Conservation (phyloP, 1,284 basidiomycete species). For the Heterobasidion irregulare region DNA sequence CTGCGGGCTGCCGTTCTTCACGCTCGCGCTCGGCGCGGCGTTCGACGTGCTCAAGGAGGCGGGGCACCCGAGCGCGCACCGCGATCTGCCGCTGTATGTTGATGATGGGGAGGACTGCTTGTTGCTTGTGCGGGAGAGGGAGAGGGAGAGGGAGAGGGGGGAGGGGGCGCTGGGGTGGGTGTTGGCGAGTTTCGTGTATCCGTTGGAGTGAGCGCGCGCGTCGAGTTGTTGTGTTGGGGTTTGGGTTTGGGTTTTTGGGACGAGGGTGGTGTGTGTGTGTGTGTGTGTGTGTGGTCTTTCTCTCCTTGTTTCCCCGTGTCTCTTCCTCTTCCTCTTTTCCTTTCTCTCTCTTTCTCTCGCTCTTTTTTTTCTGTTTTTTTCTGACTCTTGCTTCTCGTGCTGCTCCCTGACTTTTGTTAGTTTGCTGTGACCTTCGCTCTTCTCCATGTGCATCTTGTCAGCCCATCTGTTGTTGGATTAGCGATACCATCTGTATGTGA, state of each 20-base stretch:
- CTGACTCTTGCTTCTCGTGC: background rate
- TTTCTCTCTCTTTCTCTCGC: background rate
- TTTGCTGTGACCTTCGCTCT: background rate
- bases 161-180: conserved; percentile 60
- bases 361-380: background rate
- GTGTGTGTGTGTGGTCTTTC: too few species aligned
- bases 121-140: too few species aligned
- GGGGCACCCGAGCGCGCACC: conserved; percentile 65
- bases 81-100: conserved; percentile 62
- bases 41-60: conserved; percentile 66
- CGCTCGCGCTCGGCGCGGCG: conserved; percentile 46
- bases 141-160: conserved; percentile 27
- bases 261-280: background rate
- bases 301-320: background rate
- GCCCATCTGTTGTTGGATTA: background rate
- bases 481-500: background rate
- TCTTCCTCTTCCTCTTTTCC: background rate
- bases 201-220: conserved; percentile 26
- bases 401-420: background rate
- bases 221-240: background rate
- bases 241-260: background rate
- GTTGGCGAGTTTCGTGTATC: conserved; percentile 68
- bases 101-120: conserved; percentile 78
- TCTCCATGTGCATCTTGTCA: background rate
- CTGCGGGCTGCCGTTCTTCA: conserved; percentile 66